These are phyloP conservation scores for Trichoderma guizhouense DNA, from an alignment of 2,329 filamentous ascomycete species.

Conservation along the genomic window DNA sequence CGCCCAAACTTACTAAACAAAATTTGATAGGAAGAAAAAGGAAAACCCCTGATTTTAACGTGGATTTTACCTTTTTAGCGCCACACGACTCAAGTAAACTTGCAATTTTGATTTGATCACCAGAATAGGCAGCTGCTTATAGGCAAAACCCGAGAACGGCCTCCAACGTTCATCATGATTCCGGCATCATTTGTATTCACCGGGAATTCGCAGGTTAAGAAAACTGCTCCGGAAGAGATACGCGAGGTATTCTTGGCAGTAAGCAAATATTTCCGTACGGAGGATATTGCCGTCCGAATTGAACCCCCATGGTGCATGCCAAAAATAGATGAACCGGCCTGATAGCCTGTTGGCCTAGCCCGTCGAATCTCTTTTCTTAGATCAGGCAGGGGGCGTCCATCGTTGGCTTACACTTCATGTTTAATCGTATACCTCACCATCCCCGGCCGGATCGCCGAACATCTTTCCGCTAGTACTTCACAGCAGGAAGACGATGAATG, in stretches of 20 bases:
- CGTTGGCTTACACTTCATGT: not conserved
- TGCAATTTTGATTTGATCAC: not conserved
- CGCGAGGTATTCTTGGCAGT: not conserved
- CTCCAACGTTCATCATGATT: not conserved
- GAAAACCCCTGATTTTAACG: not conserved
- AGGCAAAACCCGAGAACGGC: not conserved
- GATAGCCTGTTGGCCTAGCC: not conserved
- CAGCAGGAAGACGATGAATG: not conserved
- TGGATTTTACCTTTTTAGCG: not conserved
- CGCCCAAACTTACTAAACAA: not conserved
- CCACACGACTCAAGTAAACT: not conserved
- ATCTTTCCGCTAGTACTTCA: not conserved
- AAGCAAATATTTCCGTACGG: not conserved
- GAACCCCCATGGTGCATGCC: not conserved
- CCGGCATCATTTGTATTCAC: not conserved
- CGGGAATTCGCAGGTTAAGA: too few species aligned
- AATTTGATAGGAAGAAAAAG: not conserved
- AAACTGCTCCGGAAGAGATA: not conserved
- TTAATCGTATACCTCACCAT: not conserved
- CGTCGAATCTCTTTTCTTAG: not conserved
- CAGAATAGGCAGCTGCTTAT: not conserved
- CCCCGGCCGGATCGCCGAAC: not conserved
- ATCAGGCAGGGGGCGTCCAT: not conserved
- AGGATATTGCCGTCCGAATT: not conserved
- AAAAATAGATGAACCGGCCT: not conserved